Percentiles rank a stretch among this genome's conserved stretches.
phyloP scores from a whole-genome alignment of 2,329 filamentous ascomycete species.

The Penicillium sp. region DNA sequence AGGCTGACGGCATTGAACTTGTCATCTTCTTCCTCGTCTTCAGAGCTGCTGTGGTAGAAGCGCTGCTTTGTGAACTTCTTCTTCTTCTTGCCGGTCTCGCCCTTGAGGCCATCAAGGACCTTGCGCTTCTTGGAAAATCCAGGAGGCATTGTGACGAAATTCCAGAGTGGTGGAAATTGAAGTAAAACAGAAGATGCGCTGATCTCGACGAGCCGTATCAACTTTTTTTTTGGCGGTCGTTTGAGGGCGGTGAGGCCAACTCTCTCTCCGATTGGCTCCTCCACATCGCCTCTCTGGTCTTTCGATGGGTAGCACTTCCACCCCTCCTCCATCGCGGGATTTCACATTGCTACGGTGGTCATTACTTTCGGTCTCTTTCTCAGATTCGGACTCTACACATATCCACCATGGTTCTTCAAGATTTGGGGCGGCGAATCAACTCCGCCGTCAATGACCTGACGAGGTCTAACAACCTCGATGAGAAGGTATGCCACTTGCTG shows the following conservation, averaged over 20 bases:
- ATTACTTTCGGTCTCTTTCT: constrained; percentile 3
- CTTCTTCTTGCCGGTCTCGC: constrained; percentile 52
- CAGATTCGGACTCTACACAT: constrained; percentile 7
- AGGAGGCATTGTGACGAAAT: constrained; percentile 40
- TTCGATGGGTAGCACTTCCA: constrained; percentile 19
- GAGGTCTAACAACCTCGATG: constrained; percentile 87
- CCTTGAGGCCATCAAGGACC: constrained; percentile 60
- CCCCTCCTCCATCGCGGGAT: constrained; percentile 20
- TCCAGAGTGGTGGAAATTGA: constrained; percentile 12
- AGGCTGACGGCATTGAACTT: constrained; percentile 55
- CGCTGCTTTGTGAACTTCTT: constrained; percentile 64
- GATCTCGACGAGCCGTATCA: constrained; percentile 16
- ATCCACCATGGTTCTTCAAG: constrained; percentile 88
- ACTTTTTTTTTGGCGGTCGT: constrained; percentile 22
- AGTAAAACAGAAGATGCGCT: constrained; percentile 3
- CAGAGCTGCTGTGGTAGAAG: constrained; percentile 64
- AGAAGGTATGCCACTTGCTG: constrained; percentile 66
- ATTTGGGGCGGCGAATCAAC: constrained; percentile 97
- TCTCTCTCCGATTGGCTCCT: constrained; percentile 38
- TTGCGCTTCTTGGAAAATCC: constrained; percentile 56
- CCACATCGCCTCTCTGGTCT: constrained; percentile 30
- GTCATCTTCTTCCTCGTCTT: constrained; percentile 55
- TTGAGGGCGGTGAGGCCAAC: constrained; percentile 32
- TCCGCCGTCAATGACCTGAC: constrained; percentile 92
- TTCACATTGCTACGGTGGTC: constrained; percentile 1